A percentile compares a stretch with the other conserved stretches of the same genome.
Conservation (phyloP, 495 filamentous ascomycete genomes). For the Umbilicaria muhlenbergii region DNA sequence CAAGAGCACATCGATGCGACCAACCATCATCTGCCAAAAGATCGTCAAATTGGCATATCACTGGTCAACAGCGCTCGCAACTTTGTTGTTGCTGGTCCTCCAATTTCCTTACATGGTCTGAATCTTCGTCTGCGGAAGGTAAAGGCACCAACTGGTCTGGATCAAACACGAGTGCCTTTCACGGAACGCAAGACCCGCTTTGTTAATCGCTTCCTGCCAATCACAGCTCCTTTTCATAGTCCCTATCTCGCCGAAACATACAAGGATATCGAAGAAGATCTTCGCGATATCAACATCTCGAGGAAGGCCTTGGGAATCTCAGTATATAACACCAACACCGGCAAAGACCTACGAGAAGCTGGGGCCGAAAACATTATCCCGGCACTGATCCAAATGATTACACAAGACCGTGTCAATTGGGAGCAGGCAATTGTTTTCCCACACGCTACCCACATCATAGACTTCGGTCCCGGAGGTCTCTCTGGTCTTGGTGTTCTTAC, state of each 20-base stretch:
- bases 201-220: slow-evolving; percentile 91
- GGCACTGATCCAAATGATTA: slow-evolving; percentile 79
- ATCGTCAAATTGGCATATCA: slow-evolving; percentile 88
- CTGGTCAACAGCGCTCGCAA: slow-evolving; percentile 94
- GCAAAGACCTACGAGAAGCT: slow-evolving; percentile 58
- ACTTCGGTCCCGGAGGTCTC: slow-evolving; percentile 92
- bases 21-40: slow-evolving; percentile 83
- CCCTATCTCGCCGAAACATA: slow-evolving; percentile 72
- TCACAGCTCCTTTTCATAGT: slow-evolving; percentile 97
- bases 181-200: slow-evolving; percentile 93
- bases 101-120: slow-evolving; percentile 86
- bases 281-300: slow-evolving; percentile 63
- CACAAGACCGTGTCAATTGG: slow-evolving; percentile 83
- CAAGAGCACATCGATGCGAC: slow-evolving; percentile 92
- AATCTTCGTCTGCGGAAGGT: slow-evolving; percentile 89
- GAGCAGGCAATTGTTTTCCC: slow-evolving; percentile 84
- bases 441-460: slow-evolving; percentile 78
- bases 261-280: slow-evolving; percentile 65
- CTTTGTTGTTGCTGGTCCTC: slow-evolving; percentile 91
- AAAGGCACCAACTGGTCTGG: slow-evolving; percentile 89
- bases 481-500: slow-evolving; percentile 94
- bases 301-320: slow-evolving; percentile 56
- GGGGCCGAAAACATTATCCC: slow-evolving; percentile 57
- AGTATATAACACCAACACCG: slow-evolving; percentile 76
- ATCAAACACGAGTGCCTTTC: slow-evolving; percentile 88